Conservation (phyloP, 2,329 filamentous ascomycete species). For the Grosmannia serpens region DNA sequence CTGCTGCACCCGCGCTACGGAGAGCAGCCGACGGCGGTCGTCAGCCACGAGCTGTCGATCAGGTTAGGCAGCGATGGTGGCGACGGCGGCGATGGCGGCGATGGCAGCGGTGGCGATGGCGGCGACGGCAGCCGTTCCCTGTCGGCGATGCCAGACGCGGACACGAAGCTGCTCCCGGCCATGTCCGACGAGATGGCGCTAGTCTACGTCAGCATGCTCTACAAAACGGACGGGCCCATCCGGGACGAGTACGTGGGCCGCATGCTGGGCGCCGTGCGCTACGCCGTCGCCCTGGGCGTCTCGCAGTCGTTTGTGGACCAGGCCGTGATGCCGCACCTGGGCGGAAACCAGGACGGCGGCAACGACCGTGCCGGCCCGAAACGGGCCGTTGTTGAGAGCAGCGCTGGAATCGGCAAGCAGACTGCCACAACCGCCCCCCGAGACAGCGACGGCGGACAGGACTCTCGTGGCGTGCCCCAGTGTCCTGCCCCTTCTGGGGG, state of each 20-base stretch:
- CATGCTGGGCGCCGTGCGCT: conserved; percentile 25
- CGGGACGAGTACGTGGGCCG: conserved; percentile 28
- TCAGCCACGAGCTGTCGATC: conserved; percentile 6
- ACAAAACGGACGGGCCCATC: conserved; percentile 22
- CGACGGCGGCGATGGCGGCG: neutral
- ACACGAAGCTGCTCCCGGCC: neutral
- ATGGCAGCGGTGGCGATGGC: neutral
- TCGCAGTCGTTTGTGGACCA: neutral
- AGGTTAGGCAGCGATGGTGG: neutral
- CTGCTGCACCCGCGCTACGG: conserved; percentile 17
- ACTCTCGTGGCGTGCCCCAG: no score
- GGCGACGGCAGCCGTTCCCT: neutral
- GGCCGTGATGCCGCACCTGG: neutral
- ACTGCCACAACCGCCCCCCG: neutral
- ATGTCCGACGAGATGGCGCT: conserved; percentile 19
- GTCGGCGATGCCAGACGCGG: neutral
- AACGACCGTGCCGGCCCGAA: no score
- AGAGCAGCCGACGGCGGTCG: neutral
- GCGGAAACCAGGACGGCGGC: neutral
- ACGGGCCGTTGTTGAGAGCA: no score
- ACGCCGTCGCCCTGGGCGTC: conserved; percentile 23
- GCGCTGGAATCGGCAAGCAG: neutral
- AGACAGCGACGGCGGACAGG: no score
- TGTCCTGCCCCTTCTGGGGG: no score
- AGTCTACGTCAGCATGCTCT: conserved; percentile 26